Evolutionary conservation across 371 early-diverging fungal species (phyloP).

Genomic region (Zychaea mexicana): DNA sequence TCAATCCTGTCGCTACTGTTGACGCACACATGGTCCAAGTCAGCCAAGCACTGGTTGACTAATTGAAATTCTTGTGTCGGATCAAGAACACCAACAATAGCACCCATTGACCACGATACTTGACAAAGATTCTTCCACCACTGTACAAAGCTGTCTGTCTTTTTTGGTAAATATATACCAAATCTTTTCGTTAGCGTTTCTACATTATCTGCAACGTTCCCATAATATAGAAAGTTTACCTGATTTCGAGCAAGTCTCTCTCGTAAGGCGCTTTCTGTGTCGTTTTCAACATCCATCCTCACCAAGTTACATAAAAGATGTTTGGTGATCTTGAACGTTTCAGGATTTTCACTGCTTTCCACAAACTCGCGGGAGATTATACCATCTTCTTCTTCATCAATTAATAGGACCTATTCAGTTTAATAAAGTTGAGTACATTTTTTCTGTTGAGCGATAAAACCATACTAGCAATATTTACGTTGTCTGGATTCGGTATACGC

Average conservation of each 20-base stretch:
- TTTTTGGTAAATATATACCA: too few relatives aligned
- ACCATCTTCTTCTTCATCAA: conserved; percentile 97
- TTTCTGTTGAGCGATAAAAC: neutral
- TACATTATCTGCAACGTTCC: neutral
- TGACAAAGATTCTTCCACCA: neutral
- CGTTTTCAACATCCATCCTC: conserved; percentile 93
- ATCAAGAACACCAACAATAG: conserved; percentile 89
- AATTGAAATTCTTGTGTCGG: conserved; percentile 92
- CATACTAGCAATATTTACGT: conserved; percentile 58
- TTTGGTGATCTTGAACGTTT: conserved; percentile 95
- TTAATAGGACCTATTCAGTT: conserved; percentile 73
- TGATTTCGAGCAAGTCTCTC: neutral
- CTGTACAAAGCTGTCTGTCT: neutral
- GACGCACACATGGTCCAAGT: neutral
- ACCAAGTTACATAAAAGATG: conserved; percentile 94
- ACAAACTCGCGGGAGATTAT: conserved; percentile 96
- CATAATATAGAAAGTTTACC: neutral
- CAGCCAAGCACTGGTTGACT: conserved; percentile 82
- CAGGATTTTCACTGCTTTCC: conserved; percentile 96
- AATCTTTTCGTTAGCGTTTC: neutral
- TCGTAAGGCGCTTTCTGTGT: neutral
- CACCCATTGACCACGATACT: conserved; percentile 96
- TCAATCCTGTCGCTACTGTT: neutral
- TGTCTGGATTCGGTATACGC: conserved; percentile 95
- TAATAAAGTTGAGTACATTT: too few relatives aligned